Conservation (phyloP, 495 filamentous ascomycete species). For the Penicillium subrubescens region DNA sequence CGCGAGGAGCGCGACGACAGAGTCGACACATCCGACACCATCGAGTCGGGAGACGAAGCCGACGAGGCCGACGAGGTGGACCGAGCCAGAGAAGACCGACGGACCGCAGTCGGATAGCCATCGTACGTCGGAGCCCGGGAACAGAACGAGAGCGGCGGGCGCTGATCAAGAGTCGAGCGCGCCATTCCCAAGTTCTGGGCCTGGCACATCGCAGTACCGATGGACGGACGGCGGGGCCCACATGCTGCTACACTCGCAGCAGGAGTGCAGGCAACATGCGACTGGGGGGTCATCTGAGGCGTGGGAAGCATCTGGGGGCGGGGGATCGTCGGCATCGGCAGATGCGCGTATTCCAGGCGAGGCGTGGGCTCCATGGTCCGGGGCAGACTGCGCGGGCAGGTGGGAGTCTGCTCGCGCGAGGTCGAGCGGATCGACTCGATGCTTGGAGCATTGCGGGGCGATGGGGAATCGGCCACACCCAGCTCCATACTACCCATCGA, state of each 20-base stretch:
- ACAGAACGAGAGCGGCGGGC: constrained; percentile 52
- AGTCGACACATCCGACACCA: constrained; percentile 80
- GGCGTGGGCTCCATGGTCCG: constrained; percentile 61
- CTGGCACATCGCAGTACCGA: constrained; percentile 79
- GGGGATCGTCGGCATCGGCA: constrained; percentile 52
- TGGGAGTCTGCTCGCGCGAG: constrained; percentile 47
- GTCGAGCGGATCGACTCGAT: constrained; percentile 22
- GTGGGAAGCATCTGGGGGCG: constrained; percentile 74
- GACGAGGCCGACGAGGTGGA: constrained; percentile 75
- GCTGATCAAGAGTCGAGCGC: constrained; percentile 61
- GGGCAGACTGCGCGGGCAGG: constrained; percentile 48
- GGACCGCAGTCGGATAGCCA: constrained; percentile 53
- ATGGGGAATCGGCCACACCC: constrained; percentile 35
- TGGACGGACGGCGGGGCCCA: constrained; percentile 62
- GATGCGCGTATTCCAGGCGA: constrained; percentile 33
- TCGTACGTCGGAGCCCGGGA: constrained; percentile 54
- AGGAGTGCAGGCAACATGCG: constrained; percentile 78
- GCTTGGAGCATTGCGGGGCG: constrained; percentile 36
- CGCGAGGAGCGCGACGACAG: constrained; percentile 63
- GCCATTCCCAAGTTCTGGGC: constrained; percentile 64
- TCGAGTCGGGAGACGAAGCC: constrained; percentile 85
- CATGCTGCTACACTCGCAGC: constrained; percentile 72
- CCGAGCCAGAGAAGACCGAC: constrained; percentile 76
- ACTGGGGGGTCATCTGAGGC: constrained; percentile 78
- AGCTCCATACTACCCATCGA: constrained; percentile 33